A percentile compares a stretch with the other conserved stretches of the same genome.
phyloP scores from a whole-genome alignment of 2,329 filamentous ascomycete genomes.

The Fusarium pseudoanthophilum region DNA sequence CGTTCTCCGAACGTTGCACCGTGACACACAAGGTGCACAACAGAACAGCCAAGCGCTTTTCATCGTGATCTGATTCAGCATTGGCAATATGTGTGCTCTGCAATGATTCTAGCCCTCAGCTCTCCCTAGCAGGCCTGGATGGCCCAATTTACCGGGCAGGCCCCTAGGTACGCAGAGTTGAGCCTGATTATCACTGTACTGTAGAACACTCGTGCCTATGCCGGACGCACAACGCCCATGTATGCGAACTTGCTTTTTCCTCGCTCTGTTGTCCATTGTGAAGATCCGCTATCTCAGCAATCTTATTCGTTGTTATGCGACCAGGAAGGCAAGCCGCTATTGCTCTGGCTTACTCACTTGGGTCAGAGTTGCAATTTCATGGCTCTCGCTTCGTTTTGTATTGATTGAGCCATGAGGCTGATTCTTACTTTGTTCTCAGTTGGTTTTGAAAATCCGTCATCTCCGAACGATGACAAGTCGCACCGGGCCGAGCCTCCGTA shows the following conservation, averaged over 20 bases:
- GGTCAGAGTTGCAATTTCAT: conserved; percentile 22
- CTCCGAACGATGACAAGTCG: background rate
- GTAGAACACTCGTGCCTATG: conserved; percentile 5
- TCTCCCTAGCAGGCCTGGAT: background rate
- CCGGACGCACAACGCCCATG: conserved; percentile 14
- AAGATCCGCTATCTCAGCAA: conserved; percentile 7
- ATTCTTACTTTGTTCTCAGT: background rate
- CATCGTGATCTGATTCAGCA: conserved; percentile 29
- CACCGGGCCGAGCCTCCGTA: conserved; percentile 25
- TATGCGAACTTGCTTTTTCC: conserved; percentile 36
- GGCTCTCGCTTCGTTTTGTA: background rate
- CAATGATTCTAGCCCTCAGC: conserved; percentile 4
- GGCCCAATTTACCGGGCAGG: background rate
- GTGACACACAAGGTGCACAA: conserved; percentile 13
- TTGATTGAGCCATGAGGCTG: conserved; percentile 2
- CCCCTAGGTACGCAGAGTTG: background rate
- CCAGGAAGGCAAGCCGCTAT: background rate
- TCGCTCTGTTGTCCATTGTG: conserved; percentile 8
- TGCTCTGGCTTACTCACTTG: conserved; percentile 16
- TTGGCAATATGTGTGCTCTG: conserved; percentile 6
- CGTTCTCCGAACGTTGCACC: conserved; percentile 34
- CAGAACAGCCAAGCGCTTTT: conserved; percentile 18
- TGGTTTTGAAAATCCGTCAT: background rate
- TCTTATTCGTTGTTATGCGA: conserved; percentile 13
- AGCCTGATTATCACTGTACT: background rate